Evolutionary conservation across 2,329 filamentous ascomycete genomes (phyloP), one percentile per base, ranked within the genome.

Genomic region (Aspergillus aculeatus): DNA sequence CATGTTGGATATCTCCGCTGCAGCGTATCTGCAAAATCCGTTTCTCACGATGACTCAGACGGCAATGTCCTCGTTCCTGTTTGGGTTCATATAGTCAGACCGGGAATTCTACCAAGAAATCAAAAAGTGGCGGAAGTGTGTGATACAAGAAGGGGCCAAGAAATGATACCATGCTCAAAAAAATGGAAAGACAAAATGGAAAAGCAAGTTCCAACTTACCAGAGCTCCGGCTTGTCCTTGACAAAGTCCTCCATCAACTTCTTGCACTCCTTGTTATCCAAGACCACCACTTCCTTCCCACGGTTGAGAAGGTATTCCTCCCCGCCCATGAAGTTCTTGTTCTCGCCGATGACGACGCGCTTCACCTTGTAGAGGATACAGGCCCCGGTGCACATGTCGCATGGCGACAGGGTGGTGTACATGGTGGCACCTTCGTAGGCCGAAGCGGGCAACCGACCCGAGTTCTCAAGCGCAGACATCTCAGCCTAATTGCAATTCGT

Each of bases 371-470:
- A 93, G 61, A 92, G 81, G 61, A 93, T 78, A 69, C 89, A 92
- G 2, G 89, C 89, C 9, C 90, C 89, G 4, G 89, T 91, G 75
- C 88, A 93, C 89, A 92, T 92, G 70, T 91, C 88, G 73, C 90
- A 93, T 0, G 89, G 90, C 2, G 88, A 90, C 6, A 93, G 79
- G 0, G 89, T 92, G 2, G 90, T 93, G 76, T 90, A 93, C 88
- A 93, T 92, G n/a, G 89, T 92, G 38, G 87, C 84, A 31, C 86
- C 87, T 65, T 82, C 82, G 74, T 92, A 92, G 5, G 83, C 83
- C 1, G 84, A 84, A 16, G 88, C 89, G 32, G 88, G 86, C 23
- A 91, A 82, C 44, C 89, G 85, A 50, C 89, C 89, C 0, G 89
- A 88, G 73, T 89, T 87, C 71, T 90, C 87, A 44, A 93, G 81